These are phyloP conservation scores for Lobulomyces angularis DNA, from an alignment of 192 early-diverging fungal species.

Conservation along the genomic window DNA sequence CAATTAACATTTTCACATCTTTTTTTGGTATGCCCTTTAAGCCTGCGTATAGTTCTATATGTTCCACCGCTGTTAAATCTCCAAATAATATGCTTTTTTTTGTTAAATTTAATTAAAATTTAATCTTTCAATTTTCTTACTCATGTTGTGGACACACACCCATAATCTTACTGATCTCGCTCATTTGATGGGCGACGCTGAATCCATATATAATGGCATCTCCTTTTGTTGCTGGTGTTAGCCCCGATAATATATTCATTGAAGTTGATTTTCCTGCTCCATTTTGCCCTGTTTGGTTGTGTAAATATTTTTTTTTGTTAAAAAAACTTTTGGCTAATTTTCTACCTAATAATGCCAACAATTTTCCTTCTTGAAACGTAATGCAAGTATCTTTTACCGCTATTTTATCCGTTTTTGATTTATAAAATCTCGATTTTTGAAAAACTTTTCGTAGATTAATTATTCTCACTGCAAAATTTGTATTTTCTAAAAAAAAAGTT, in stretches of 20 bases:
- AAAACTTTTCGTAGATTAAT: conserved; percentile 46
- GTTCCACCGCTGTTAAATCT: conserved; percentile 61
- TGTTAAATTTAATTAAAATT: not conserved
- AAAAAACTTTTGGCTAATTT: not conserved
- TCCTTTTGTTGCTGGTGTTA: conserved; percentile 51
- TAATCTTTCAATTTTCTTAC: not conserved
- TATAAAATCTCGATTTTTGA: conserved; percentile 19
- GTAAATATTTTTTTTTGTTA: not conserved
- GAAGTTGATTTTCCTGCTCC: conserved; percentile 68
- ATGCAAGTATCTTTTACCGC: conserved; percentile 33
- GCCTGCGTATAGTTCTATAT: conserved; percentile 60
- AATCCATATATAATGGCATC: conserved; percentile 56
- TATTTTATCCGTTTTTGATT: conserved; percentile 30
- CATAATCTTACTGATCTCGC: conserved; percentile 54
- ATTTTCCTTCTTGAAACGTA: conserved; percentile 33
- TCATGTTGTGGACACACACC: conserved; percentile 57
- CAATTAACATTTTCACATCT: conserved; percentile 36
- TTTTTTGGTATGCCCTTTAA: conserved; percentile 54
- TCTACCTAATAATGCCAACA: conserved; percentile 3
- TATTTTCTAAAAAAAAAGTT: conserved; percentile 6
- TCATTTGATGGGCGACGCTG: conserved; percentile 43
- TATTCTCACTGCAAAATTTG: conserved; percentile 29
- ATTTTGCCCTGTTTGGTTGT: conserved; percentile 46
- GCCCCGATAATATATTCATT: conserved; percentile 69
- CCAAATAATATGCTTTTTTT: conserved; percentile 61